Base-by-base conservation (phyloP, 768 basidiomycete genomes). In the Hygrophoropsis aurantiaca region DNA sequence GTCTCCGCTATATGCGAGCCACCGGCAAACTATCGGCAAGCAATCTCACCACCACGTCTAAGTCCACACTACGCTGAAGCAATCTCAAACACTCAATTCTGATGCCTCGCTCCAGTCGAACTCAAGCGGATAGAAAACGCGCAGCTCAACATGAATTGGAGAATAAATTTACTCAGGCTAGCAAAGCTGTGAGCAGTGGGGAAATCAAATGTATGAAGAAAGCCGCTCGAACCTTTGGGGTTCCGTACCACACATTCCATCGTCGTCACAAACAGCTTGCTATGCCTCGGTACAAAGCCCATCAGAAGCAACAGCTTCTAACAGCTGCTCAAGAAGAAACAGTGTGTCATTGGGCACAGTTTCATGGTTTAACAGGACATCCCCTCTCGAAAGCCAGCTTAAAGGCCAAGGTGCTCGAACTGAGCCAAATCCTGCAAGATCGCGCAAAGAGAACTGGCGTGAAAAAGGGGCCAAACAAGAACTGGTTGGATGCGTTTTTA, bases 401-500 rank as follows among this genome's bases (percentile, higher is more conserved):
- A 20, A 11, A 7, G 19, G 37, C 37, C 19, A 39, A 39, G 16
- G 37, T 39, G 16, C 24, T 23, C 5, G 37, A 39, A 23, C 37
- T 38, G 11, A 38, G 36, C 36, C 11, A 38, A n/a, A n/a, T n/a
- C n/a, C n/a, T n/a, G n/a, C n/a, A 34, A 24, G 39, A n/a, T 3
- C 10, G 56, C 10, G 10, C n/a, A 34, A 34, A 10, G 11, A 34
- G 32, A 34, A 34, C 10, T 20, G 23, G 47, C 30, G 52, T 39
- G 9, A n/a, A n/a, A n/a, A 21, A 21, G 9, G 33, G 19, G 11
- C 46, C 53, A 23, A 39, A 20, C 5, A 42, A 18, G 11, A 43
- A 44, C 10, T 63, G 60, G 60, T n/a, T 58, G 16, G 11, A 36
- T 11, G 16, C 44, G 4, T 69, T 68, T 46, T 44, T 64, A 15